phyloP scores from a whole-genome alignment of 805 yeast species.

The Debaryomyces maramus region DNA sequence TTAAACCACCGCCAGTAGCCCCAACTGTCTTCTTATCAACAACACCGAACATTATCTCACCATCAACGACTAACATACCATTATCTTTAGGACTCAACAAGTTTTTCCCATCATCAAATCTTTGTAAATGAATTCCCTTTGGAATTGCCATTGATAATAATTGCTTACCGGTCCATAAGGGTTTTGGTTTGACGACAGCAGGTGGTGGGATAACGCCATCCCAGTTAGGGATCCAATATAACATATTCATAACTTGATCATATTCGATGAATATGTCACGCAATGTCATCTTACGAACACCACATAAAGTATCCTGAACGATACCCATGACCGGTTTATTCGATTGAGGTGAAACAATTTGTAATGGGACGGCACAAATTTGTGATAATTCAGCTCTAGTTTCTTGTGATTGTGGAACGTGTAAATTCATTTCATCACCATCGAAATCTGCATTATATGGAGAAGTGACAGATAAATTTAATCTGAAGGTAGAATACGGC shows the following conservation, averaged over 20 bases:
- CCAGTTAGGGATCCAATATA: conserved; percentile 98
- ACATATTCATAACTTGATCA: conserved; percentile 93
- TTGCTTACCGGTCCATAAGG: conserved; percentile 98
- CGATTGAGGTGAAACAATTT: conserved; percentile 97
- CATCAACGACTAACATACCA: conserved; percentile 94
- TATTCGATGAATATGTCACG: conserved; percentile 87
- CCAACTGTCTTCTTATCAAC: conserved; percentile 98
- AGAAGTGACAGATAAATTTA: conserved; percentile 94
- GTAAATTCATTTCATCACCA: conserved; percentile 99
- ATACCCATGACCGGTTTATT: conserved; percentile 99
- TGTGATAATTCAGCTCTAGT: conserved; percentile 95
- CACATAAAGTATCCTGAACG: conserved; percentile 98
- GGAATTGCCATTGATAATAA: conserved; percentile 91
- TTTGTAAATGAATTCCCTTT: conserved; percentile 89
- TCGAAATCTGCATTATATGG: conserved; percentile 99
- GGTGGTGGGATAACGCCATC: conserved; percentile 98
- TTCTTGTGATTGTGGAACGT: conserved; percentile 97
- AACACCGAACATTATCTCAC: conserved; percentile 96
- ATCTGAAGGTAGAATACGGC: conserved; percentile 97
- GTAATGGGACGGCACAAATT: conserved; percentile 95
- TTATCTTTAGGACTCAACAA: conserved; percentile 83
- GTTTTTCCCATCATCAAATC: conserved; percentile 89
- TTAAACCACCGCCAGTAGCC: conserved; percentile 96
- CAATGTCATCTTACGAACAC: conserved; percentile 91
- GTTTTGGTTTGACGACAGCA: conserved; percentile 89